Evolutionary conservation across 208 protist genomes (phyloP).

Genomic region (Porcisia hertigi): DNA sequence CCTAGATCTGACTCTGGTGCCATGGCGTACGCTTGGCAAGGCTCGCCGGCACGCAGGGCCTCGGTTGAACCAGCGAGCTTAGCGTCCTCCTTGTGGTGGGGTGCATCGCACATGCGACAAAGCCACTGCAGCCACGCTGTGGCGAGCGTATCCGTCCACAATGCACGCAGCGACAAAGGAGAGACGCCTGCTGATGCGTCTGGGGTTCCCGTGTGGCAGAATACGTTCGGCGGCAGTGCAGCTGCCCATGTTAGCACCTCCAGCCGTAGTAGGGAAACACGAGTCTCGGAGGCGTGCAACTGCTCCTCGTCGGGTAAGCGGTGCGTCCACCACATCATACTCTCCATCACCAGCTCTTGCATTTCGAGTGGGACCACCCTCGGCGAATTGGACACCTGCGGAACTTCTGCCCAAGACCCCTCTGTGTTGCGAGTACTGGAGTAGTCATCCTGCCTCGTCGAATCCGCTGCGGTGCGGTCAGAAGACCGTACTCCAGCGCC

Average conservation of each 20-base stretch:
- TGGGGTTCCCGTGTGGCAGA: neutral
- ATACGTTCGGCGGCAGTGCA: slow-evolving; percentile 5
- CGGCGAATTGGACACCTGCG: neutral
- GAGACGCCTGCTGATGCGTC: neutral
- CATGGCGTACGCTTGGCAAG: neutral
- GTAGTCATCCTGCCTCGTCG: neutral
- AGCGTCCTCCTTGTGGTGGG: neutral
- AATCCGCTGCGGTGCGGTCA: neutral
- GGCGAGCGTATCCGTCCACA: slow-evolving; percentile 14
- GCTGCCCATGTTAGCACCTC: slow-evolving; percentile 10
- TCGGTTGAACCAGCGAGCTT: neutral
- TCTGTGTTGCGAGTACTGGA: neutral
- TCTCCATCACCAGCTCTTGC: slow-evolving; percentile 3
- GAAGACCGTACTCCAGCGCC: neutral
- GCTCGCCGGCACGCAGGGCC: neutral
- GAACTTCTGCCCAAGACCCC: neutral
- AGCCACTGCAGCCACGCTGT: slow-evolving; percentile 12
- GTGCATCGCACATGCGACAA: slow-evolving; percentile 1
- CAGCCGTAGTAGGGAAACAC: slow-evolving; percentile 1
- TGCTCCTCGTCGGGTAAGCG: neutral
- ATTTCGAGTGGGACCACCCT: neutral
- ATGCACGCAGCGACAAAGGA: slow-evolving; percentile 9
- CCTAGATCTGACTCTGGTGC: neutral
- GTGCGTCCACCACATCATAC: slow-evolving; percentile 19
- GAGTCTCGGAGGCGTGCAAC: neutral